Evolutionary conservation across 768 basidiomycete genomes (phyloP), one percentile per base, ranked within the genome.

Genomic region (Suillus weaverae): DNA sequence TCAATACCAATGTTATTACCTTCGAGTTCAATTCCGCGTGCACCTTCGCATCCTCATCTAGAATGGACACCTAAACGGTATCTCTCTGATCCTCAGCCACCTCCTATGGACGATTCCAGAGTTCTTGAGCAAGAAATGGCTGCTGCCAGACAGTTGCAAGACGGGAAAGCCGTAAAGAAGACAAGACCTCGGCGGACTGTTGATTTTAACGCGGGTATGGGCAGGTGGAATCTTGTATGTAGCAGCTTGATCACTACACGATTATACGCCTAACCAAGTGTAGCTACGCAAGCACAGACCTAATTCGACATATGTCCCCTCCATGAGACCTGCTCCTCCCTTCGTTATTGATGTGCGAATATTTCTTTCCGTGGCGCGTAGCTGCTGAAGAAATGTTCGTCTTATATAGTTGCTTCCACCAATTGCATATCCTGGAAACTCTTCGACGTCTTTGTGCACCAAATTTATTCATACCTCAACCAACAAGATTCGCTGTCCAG

Each of bases 401-500:
- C 39, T 71, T 66, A 48, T 74, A 50, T 75, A 98, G 97, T 84
- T 99, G n/a, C 81, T 98, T 55, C 97, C 96, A 1, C 91, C 97
- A 1, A 89, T 90, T 76, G 96, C 95, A 35, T 98, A 98, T 76
- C 89, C 91, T 18, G 86, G 88, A 61, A 98, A 99, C 74, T 84
- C 91, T 5, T 94, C 96, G 6, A 97, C 94, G 0, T 98, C 97
- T 0, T 80, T 98, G 62, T 98, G 96, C 75, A 96, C 96, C 51
- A 96, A 97, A 75, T 99, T 97, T 70, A 90, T 98, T 11, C 97
- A 99, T 75, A 98, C 97, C 0, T 97, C 96, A 18, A 98, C 95
- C 48, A 99, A 99, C 83, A 99, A 99, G 78, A 94, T 99, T 67
- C 85, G 95, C 62, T 97, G 95, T 81, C 96, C 97, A 0, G 95